Evolutionary conservation across 345 rosid genomes (phyloP).

Genomic region (Euclidium syriacum): DNA sequence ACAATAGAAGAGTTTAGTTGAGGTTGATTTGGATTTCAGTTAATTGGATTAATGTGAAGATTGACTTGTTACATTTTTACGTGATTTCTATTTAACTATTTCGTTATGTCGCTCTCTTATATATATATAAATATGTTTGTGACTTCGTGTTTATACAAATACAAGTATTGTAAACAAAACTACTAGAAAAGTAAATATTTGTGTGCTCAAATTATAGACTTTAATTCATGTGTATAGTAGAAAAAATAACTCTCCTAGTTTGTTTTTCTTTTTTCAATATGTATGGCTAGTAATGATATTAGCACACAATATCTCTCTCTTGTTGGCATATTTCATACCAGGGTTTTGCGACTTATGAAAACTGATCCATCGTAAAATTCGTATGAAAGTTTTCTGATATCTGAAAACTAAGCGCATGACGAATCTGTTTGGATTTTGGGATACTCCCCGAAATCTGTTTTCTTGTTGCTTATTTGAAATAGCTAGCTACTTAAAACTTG

Average conservation of each 20-base stretch:
- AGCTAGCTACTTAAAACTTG: not conserved
- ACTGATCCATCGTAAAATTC: too few relatives aligned
- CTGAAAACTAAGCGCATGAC: too few relatives aligned
- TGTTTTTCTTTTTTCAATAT: too few relatives aligned
- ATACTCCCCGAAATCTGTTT: too few relatives aligned
- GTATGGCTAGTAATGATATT: too few relatives aligned
- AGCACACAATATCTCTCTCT: too few relatives aligned
- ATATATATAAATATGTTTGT: not conserved
- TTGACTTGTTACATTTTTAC: conserved; percentile 5
- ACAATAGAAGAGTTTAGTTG: conserved; percentile 32
- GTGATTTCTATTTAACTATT: conserved; percentile 18
- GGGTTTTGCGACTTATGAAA: too few relatives aligned
- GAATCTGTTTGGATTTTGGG: too few relatives aligned
- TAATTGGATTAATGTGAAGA: conserved; percentile 20
- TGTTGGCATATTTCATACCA: too few relatives aligned
- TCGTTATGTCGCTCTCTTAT: conserved; percentile 15
- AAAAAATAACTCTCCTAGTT: too few relatives aligned
- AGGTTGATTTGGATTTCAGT: conserved; percentile 24
- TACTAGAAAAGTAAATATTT: not conserved
- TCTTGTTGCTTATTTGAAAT: not conserved
- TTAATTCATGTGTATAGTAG: too few relatives aligned
- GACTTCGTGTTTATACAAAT: not conserved
- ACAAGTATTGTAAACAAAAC: not conserved
- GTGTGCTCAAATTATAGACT: not conserved
- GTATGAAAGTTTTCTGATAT: too few relatives aligned